A percentile compares a stretch with the other conserved stretches of the same genome.
phyloP scores from a whole-genome alignment of 148 eudicot genomes.

The Vaccinium darrowii region DNA sequence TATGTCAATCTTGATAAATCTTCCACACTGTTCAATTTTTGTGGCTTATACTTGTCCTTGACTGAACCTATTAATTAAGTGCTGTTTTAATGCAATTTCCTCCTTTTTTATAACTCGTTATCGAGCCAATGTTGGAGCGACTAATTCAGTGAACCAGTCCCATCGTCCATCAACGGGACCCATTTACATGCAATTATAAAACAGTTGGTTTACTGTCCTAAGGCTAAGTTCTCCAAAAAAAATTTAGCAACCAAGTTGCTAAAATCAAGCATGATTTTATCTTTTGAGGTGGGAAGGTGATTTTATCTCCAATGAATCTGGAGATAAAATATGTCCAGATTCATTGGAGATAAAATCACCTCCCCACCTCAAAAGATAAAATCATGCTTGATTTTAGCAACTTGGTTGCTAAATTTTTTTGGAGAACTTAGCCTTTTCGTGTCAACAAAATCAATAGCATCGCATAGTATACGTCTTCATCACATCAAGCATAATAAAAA shows the following conservation, averaged over 20 bases:
- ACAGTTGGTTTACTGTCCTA: not conserved
- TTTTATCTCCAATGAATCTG: too few species aligned
- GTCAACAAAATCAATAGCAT: not conserved
- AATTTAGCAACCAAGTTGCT: too few species aligned
- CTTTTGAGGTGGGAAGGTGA: too few species aligned
- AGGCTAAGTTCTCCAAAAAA: too few species aligned
- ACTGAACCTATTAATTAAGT: not conserved
- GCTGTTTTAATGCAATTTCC: not conserved
- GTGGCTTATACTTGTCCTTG: slow-evolving; percentile 12
- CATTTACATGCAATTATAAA: not conserved
- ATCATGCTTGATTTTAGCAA: too few species aligned
- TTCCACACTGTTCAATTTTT: not conserved
- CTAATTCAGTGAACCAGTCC: not conserved
- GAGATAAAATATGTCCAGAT: too few species aligned
- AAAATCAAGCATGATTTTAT: too few species aligned
- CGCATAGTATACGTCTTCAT: not conserved
- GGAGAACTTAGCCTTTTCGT: too few species aligned
- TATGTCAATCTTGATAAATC: not conserved
- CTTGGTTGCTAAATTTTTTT: too few species aligned
- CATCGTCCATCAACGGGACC: not conserved
- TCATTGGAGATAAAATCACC: too few species aligned
- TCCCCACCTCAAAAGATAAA: too few species aligned
- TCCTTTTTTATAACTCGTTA: not conserved
- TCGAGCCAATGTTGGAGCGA: not conserved
- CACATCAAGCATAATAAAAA: not conserved